Evolutionary conservation across 345 rosid species (phyloP).

Genomic region (Lepidium didymum): DNA sequence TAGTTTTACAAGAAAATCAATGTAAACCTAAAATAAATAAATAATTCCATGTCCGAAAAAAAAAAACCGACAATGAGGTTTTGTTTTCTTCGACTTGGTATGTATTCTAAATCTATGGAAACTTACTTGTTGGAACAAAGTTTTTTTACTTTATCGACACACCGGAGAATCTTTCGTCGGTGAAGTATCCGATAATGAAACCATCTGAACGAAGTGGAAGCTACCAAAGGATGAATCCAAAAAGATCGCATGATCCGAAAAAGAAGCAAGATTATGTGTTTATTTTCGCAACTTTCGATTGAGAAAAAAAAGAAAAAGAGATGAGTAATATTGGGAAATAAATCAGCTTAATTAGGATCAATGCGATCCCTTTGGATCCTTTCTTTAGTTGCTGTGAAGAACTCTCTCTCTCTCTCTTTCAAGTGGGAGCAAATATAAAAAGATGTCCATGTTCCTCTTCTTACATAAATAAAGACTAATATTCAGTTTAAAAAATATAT

Average conservation of each 20-base stretch:
- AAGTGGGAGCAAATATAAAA: conserved; percentile 37
- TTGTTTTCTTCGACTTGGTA: not conserved
- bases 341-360: conserved; percentile 54
- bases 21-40: not conserved
- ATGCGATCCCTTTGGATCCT: conserved; percentile 99
- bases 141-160: conserved; percentile 2
- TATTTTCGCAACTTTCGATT: not conserved
- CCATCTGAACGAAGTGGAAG: conserved; percentile 26
- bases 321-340: not conserved
- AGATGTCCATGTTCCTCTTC: conserved; percentile 39
- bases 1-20: not conserved
- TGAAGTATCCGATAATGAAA: conserved; percentile 4
- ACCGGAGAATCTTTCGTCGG: conserved; percentile 3
- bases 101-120: conserved; percentile 15
- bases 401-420: conserved; percentile 11
- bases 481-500: no score
- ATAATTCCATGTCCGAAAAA: not conserved
- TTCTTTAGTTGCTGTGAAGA: conserved; percentile 63
- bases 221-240: conserved; percentile 80
- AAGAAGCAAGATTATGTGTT: not conserved
- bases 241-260: conserved; percentile 87
- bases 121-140: conserved; percentile 10
- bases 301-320: not conserved
- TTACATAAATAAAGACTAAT: conserved; percentile 10
- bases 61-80: not conserved